phyloP scores from a whole-genome alignment of 169 alveolate genomes.

The Plasmodium gallinaceum region DNA sequence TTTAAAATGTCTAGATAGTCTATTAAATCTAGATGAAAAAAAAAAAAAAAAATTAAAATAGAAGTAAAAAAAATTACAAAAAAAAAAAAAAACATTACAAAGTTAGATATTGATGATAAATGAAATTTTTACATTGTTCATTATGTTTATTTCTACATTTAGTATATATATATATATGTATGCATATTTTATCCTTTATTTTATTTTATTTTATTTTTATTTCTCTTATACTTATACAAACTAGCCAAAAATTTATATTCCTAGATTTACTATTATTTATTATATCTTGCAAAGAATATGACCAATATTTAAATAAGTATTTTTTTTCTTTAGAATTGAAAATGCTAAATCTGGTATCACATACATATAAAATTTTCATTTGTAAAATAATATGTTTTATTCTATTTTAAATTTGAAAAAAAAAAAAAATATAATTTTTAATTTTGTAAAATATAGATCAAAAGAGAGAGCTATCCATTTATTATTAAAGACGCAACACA shows the following conservation, averaged over 20 bases:
- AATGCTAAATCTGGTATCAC: constrained; percentile 49
- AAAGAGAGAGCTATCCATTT: too few relatives aligned
- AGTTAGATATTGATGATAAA: neutral
- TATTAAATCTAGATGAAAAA: constrained; percentile 32
- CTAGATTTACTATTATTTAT: constrained; percentile 42
- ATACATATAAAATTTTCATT: constrained; percentile 71
- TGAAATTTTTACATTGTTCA: neutral
- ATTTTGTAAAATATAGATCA: neutral
- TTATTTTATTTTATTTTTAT: too few relatives aligned
- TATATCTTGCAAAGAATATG: constrained; percentile 69
- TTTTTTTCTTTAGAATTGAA: constrained; percentile 62
- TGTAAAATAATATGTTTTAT: neutral
- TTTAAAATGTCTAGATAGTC: constrained; percentile 60
- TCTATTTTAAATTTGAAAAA: neutral
- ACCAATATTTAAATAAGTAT: constrained; percentile 66
- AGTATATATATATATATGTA: neutral
- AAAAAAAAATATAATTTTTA: neutral
- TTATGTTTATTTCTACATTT: neutral
- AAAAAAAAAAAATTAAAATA: constrained; percentile 3
- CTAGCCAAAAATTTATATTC: constrained; percentile 55
- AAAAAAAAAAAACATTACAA: neutral
- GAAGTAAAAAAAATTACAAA: neutral
- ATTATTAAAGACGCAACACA: neutral
- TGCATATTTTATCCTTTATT: too few relatives aligned
- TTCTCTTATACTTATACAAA: constrained; percentile 63